These are phyloP conservation scores for Petunia axillaris DNA, from an alignment of 257 asterid genomes.

Conservation along the genomic window DNA sequence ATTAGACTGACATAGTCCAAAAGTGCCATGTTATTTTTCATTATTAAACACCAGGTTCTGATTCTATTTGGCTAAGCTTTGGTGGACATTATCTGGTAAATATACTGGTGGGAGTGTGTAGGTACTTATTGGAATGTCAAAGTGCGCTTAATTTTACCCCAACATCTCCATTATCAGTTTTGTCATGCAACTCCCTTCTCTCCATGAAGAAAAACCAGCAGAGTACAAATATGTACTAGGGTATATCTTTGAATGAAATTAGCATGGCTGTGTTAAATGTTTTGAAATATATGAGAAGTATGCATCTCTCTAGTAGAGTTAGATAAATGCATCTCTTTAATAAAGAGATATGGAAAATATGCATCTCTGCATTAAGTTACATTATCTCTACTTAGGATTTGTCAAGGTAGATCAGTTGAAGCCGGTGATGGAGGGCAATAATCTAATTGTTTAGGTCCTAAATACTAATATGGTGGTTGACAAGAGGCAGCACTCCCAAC, in stretches of 20 bases:
- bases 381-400: neutral
- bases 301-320: neutral
- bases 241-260: neutral
- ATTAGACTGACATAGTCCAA: neutral
- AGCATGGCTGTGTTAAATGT: neutral
- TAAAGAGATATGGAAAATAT: neutral
- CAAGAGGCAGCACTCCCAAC: neutral
- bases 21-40: neutral
- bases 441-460: conserved; percentile 16
- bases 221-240: neutral
- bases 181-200: neutral
- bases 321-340: neutral
- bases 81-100: neutral
- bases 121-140: neutral
- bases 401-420: conserved; percentile 22
- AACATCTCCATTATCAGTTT: neutral
- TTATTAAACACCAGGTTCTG: neutral
- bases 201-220: neutral
- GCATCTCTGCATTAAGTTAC: neutral
- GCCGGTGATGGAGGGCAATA: neutral
- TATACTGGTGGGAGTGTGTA: neutral
- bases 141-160: neutral
- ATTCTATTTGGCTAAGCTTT: neutral
- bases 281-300: neutral
- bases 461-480: neutral